These are phyloP conservation scores for Suillus fuscotomentosus DNA, from an alignment of 768 basidiomycete species.

Conservation along the genomic window DNA sequence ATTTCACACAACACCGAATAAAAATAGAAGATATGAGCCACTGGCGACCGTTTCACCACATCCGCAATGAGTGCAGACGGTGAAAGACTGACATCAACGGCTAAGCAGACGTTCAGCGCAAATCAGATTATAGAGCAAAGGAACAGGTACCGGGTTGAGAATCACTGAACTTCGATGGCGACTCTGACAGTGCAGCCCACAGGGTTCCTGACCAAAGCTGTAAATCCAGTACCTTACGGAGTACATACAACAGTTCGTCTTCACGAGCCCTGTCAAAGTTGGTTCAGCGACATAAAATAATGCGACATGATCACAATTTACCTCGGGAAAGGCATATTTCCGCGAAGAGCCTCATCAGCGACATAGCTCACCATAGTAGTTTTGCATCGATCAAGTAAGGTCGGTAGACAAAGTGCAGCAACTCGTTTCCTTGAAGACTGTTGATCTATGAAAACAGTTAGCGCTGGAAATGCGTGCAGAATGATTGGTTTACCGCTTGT, in stretches of 20 bases:
- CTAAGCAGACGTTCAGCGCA: conserved; percentile 13
- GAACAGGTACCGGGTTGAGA: conserved; percentile 55
- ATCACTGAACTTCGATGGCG: conserved; percentile 52
- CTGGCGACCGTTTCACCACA: conserved; percentile 68
- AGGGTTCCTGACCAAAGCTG: conserved; percentile 74
- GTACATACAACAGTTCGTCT: conserved; percentile 84
- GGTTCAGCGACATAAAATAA: background rate
- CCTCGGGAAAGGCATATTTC: conserved; percentile 87
- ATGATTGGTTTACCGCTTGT: conserved; percentile 48
- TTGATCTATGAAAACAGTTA: conserved; percentile 43
- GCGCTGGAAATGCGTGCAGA: background rate
- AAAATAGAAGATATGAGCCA: conserved; percentile 88
- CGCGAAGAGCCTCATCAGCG: conserved; percentile 84
- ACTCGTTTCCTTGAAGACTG: conserved; percentile 61
- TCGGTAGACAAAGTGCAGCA: conserved; percentile 69
- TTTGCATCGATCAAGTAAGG: conserved; percentile 76
- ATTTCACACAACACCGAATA: conserved; percentile 80
- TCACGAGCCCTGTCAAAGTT: conserved; percentile 62
- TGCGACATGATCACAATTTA: conserved; percentile 21
- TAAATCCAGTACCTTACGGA: conserved; percentile 72
- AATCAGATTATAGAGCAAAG: background rate
- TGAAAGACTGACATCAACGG: conserved; percentile 42
- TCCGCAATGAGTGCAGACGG: conserved; percentile 63
- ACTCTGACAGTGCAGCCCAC: conserved; percentile 72
- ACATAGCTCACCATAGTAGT: conserved; percentile 68